Conservation (phyloP, 495 filamentous ascomycete species). For the Pseudevernia furfuracea region DNA sequence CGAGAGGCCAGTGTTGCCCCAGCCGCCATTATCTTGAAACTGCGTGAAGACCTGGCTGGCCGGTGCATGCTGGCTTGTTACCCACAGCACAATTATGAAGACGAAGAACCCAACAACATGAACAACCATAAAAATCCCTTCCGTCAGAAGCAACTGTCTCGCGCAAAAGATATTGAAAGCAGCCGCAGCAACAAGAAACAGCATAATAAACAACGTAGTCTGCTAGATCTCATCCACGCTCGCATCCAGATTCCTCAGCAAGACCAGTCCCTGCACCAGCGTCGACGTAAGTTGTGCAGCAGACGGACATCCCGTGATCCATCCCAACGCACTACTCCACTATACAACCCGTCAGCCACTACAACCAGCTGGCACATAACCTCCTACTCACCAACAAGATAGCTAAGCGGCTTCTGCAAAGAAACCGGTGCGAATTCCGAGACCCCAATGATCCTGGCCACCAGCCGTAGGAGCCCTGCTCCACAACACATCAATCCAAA, state of each 20-base stretch:
- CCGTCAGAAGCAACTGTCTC: neutral
- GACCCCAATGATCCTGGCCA: neutral
- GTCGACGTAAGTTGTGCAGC: slow-evolving; percentile 46
- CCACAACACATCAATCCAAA: neutral
- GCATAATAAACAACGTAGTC: neutral
- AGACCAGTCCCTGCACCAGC: slow-evolving; percentile 51
- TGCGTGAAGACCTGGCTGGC: neutral
- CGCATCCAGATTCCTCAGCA: neutral
- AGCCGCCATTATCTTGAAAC: neutral
- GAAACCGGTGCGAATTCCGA: slow-evolving; percentile 13
- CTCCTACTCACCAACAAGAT: neutral
- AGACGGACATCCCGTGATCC: slow-evolving; percentile 49
- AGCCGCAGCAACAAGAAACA: neutral
- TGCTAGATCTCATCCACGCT: neutral
- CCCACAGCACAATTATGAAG: neutral
- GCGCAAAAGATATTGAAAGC: neutral
- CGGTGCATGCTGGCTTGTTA: neutral
- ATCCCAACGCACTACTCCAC: slow-evolving; percentile 53
- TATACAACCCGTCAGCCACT: slow-evolving; percentile 38
- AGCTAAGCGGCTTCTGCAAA: neutral
- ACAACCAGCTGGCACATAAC: neutral
- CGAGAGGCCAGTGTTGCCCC: neutral
- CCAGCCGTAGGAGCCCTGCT: neutral
- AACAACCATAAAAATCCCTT: neutral
- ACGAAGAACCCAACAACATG: neutral